These are phyloP conservation scores for Scleromitrula shiraiana DNA, from an alignment of 2,329 filamentous ascomycete species.

Conservation along the genomic window DNA sequence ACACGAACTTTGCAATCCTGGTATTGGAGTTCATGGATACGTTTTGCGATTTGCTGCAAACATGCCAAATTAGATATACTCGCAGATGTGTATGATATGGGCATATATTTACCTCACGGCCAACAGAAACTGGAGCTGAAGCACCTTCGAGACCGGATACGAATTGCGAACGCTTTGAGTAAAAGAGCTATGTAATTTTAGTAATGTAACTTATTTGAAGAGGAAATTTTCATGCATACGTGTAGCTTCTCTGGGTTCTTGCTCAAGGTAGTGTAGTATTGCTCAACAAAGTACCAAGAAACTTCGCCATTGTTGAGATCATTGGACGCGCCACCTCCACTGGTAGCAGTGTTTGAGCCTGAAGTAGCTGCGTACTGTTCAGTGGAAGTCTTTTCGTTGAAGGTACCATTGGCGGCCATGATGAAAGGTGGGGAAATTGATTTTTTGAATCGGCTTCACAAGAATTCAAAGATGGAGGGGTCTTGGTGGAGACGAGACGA, in stretches of 20 bases:
- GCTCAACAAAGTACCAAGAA: slow-evolving; percentile 98
- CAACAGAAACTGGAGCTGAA: slow-evolving; percentile 76
- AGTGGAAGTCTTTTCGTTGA: slow-evolving; percentile 25
- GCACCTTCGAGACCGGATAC: slow-evolving; percentile 89
- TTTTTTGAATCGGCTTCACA: slow-evolving; percentile 19
- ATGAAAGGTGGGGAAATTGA: slow-evolving; percentile 17
- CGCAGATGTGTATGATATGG: not conserved
- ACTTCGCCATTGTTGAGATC: slow-evolving; percentile 80
- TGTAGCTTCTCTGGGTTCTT: slow-evolving; percentile 90
- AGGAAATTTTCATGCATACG: slow-evolving; percentile 36
- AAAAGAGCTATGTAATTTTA: slow-evolving; percentile 61
- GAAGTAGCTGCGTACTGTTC: slow-evolving; percentile 30
- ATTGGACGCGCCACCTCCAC: slow-evolving; percentile 31
- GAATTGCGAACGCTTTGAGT: slow-evolving; percentile 91
- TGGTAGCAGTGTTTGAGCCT: slow-evolving; percentile 22
- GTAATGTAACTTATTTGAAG: not conserved
- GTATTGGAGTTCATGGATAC: slow-evolving; percentile 87
- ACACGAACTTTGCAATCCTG: slow-evolving; percentile 98
- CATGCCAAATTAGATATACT: slow-evolving; percentile 17
- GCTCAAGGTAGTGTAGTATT: slow-evolving; percentile 97
- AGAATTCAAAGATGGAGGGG: slow-evolving; percentile 12
- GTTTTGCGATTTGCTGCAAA: slow-evolving; percentile 83
- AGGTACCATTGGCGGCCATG: slow-evolving; percentile 32
- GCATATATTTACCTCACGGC: slow-evolving; percentile 62
- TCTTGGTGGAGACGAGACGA: not conserved